A percentile compares a stretch with the other conserved stretches of the same genome.
These are phyloP conservation scores for Gracilaria caudata DNA, from an alignment of 23 red algal genomes.

Conservation along the genomic window DNA sequence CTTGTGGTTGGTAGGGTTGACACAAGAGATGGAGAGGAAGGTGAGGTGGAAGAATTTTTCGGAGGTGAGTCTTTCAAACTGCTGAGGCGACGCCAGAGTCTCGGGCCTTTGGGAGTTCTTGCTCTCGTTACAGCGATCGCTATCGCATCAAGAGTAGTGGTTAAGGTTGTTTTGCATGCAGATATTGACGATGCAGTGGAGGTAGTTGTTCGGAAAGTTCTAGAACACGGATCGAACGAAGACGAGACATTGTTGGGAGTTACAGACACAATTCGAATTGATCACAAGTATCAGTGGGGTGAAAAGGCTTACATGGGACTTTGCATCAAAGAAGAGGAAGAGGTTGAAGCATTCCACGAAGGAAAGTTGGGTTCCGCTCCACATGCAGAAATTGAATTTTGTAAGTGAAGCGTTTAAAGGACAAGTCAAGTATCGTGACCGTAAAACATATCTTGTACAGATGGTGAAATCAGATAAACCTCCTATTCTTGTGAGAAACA, in stretches of 20 bases:
- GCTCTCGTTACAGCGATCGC: background rate
- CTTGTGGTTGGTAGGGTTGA: background rate
- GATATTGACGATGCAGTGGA: constrained; percentile 2
- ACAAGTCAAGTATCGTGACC: too few relatives aligned
- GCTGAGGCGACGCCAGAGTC: background rate
- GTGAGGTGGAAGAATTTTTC: background rate
- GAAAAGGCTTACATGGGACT: background rate
- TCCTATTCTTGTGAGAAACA: too few relatives aligned
- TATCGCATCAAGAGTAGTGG: background rate
- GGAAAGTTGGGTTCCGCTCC: background rate
- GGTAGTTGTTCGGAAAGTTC: background rate
- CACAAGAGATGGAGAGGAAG: background rate
- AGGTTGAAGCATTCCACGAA: background rate
- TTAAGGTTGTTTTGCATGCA: background rate
- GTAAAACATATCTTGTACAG: too few relatives aligned
- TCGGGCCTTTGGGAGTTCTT: background rate
- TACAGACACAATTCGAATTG: background rate
- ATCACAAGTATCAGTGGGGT: constrained; percentile 10
- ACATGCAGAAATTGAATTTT: background rate
- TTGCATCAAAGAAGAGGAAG: background rate
- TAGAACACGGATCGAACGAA: background rate
- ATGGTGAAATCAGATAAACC: too few relatives aligned
- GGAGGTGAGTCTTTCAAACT: background rate
- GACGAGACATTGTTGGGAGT: background rate
- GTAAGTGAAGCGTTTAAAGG: too few relatives aligned